A percentile compares a stretch with the other conserved stretches of the same genome.
Evolutionary conservation across 1,139 yeast species (phyloP).

Genomic region (Zygosaccharomyces sapae): DNA sequence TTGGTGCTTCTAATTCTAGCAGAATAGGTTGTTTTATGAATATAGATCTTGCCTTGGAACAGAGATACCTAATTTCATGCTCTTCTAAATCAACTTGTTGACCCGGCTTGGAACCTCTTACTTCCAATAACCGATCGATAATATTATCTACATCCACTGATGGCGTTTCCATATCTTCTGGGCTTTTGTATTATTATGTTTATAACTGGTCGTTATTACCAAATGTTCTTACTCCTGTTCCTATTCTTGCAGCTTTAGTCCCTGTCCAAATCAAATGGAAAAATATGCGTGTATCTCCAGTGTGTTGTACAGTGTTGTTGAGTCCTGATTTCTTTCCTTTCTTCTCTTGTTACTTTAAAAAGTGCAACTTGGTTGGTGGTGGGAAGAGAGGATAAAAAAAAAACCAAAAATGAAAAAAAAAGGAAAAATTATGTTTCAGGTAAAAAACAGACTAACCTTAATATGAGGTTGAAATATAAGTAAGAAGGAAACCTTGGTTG

Average conservation of each 20-base stretch:
- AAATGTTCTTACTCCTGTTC: background rate
- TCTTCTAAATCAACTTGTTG: slow-evolving; percentile 92
- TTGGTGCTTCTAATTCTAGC: slow-evolving; percentile 94
- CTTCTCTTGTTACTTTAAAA: slow-evolving; percentile 4
- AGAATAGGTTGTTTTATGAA: slow-evolving; percentile 96
- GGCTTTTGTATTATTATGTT: background rate
- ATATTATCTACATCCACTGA: slow-evolving; percentile 97
- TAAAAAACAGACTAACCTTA: background rate
- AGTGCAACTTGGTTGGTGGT: background rate
- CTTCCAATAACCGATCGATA: slow-evolving; percentile 93
- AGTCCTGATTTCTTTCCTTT: slow-evolving; percentile 4
- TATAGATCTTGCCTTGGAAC: slow-evolving; percentile 96
- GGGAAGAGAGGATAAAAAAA: slow-evolving; percentile 3
- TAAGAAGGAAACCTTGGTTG: background rate
- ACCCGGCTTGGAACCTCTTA: slow-evolving; percentile 97
- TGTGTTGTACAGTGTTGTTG: slow-evolving; percentile 5
- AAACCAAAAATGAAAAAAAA: slow-evolving; percentile 1
- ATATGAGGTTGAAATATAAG: background rate
- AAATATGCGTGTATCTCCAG: slow-evolving; percentile 2
- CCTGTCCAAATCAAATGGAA: slow-evolving; percentile 1
- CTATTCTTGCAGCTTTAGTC: background rate
- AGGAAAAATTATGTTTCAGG: slow-evolving; percentile 1
- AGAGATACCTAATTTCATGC: slow-evolving; percentile 88
- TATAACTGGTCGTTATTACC: background rate
- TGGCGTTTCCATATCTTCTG: slow-evolving; percentile 45